Base-by-base conservation (phyloP, 306 rosid genomes). In the Sindora glabra region DNA sequence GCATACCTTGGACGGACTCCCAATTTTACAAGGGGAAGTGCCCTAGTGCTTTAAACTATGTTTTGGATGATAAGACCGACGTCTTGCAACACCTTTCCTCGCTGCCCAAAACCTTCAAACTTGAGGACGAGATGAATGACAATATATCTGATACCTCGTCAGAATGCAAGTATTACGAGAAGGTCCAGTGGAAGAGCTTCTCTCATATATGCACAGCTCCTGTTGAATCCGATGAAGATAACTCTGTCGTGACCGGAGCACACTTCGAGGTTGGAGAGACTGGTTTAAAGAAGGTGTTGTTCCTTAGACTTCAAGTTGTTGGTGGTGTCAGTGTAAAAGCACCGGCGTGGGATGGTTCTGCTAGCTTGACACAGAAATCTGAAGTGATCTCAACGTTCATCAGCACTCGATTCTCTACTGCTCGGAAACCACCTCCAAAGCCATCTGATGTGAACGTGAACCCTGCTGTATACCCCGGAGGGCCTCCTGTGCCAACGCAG, bases 141-240 rank as follows among this genome's bases (percentile, higher is more conserved):
- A 72, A 56, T 32, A 62, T 48, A 5, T 65, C 83, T 9, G 32
- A 34, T 23, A 45, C 50, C 6, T 48, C 82, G 13, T 53, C 62
- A 2, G 97, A 86, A 59, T 85, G 85, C 41, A 79, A 67, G 60
- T 89, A 89, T 74, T 86, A 57, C 3, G 97, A 86, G 71, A 89
- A 83, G 76, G 97, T 89, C 59, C 91, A 86, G 60, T 83, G 97
- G 95, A 83, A 86, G 90, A 89, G 82, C 71, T 89, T 86, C 77
- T 89, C 96, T 45, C 89, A 89, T 32, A 83, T 89, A 39, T 89
- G 95, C 79, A 86, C 97, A 0, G 97, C 89, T 50, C 97, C 97
- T 33, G 85, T 89, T 5, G 77, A 89, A 57, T 70, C 82, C 46
- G 58, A 64, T 6, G 91, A 89, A 11, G 91, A 86, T 9, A 57